phyloP scores from a whole-genome alignment of 768 basidiomycete genomes.

The Mycena galericulata region DNA sequence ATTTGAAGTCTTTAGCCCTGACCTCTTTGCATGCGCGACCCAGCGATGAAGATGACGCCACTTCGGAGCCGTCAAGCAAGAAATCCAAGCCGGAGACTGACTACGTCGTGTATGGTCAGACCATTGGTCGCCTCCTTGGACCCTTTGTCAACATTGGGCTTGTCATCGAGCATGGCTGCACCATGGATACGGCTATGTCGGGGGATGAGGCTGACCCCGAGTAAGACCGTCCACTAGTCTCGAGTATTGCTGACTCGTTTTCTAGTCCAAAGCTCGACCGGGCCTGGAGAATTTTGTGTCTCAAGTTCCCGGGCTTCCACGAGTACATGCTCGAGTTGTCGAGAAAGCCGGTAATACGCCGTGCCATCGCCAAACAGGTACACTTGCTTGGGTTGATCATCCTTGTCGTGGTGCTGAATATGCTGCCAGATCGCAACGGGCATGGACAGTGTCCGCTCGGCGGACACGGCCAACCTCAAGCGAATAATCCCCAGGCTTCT shows the following conservation, averaged over 20 bases:
- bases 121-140: slow-evolving; percentile 1
- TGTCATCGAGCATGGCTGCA: slow-evolving; percentile 3
- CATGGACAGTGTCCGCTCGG: not conserved
- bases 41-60: not conserved
- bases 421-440: not conserved
- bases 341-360: not conserved
- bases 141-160: not conserved
- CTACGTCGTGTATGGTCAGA: slow-evolving; percentile 1
- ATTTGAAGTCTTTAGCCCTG: not conserved
- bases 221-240: too few relatives aligned
- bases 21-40: too few relatives aligned
- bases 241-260: not conserved
- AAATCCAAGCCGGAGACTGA: not conserved
- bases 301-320: slow-evolving; percentile 1
- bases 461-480: not conserved
- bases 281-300: not conserved
- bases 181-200: not conserved
- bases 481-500: not conserved
- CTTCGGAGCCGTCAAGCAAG: not conserved
- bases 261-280: not conserved
- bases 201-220: not conserved
- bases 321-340: not conserved
- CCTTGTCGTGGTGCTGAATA: not conserved
- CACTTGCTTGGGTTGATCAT: too few relatives aligned
- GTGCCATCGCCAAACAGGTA: not conserved